Percentiles rank a stretch among this genome's conserved stretches.
Evolutionary conservation across 768 basidiomycete genomes (phyloP).

Genomic region (Auricularia cornea): DNA sequence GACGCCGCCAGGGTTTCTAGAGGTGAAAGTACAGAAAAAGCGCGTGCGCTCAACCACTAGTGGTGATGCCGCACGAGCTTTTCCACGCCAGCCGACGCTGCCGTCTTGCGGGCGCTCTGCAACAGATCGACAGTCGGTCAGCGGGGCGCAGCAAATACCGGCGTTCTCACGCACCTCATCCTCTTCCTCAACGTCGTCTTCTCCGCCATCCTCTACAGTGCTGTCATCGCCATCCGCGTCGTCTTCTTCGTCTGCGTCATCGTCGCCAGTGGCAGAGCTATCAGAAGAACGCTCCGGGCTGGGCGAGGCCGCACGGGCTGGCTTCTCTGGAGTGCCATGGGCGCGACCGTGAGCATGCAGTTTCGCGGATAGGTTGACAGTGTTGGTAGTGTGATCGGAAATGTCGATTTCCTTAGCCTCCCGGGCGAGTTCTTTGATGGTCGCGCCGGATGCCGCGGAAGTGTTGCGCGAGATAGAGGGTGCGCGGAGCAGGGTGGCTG

Average conservation of each 20-base stretch:
- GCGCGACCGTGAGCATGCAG: neutral
- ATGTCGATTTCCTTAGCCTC: neutral
- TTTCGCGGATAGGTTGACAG: neutral
- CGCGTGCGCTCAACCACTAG: neutral
- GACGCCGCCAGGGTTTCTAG: too few relatives aligned
- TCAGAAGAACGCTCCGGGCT: neutral
- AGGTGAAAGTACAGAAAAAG: neutral
- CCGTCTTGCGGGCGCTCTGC: constrained; percentile 13
- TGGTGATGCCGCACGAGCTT: constrained; percentile 39
- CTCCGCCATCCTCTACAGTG: constrained; percentile 13
- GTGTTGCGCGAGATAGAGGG: neutral
- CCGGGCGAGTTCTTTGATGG: neutral
- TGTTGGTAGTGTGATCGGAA: constrained; percentile 3
- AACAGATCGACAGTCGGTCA: neutral
- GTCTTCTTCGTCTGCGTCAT: constrained; percentile 22
- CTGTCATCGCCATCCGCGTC: constrained; percentile 14
- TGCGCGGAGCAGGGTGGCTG: neutral
- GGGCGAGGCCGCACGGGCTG: constrained; percentile 1
- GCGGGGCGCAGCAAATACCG: neutral
- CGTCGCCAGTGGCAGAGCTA: constrained; percentile 13
- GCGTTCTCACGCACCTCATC: constrained; percentile 20
- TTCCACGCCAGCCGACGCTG: constrained; percentile 40
- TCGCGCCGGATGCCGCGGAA: neutral
- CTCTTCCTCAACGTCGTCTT: constrained; percentile 21
- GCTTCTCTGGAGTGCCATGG: neutral